Evolutionary conservation across 176 grass and related monocot species (phyloP).

Genomic region (Zea luxurians): DNA sequence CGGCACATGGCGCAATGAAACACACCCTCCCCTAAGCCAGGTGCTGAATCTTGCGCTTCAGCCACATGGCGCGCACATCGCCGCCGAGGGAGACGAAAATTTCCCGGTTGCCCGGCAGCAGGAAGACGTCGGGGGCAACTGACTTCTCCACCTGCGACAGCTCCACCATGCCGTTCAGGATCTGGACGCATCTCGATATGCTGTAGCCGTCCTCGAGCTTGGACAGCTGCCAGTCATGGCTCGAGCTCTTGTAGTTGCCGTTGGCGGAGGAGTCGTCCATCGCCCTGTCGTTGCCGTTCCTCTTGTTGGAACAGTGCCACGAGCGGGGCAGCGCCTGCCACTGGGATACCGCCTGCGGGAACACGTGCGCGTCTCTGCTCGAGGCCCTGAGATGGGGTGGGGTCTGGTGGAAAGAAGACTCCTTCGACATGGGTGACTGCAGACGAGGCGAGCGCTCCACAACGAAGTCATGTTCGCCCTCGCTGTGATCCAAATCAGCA

Average conservation of each 20-base stretch:
- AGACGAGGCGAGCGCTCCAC: conserved; percentile 52
- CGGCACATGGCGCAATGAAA: background rate
- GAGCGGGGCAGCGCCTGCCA: conserved; percentile 39
- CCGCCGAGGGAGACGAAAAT: conserved; percentile 60
- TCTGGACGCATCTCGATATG: conserved; percentile 60
- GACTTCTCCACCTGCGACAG: conserved; percentile 76
- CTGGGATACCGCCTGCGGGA: conserved; percentile 44
- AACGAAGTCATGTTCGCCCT: conserved; percentile 49
- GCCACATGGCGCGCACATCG: conserved; percentile 69
- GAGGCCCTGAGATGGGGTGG: conserved; percentile 48
- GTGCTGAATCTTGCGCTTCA: conserved; percentile 73
- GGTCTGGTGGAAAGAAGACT: conserved; percentile 69
- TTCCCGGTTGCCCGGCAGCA: conserved; percentile 56
- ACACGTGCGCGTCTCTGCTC: conserved; percentile 45
- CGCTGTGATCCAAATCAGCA: conserved; percentile 50
- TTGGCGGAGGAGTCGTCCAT: conserved; percentile 26
- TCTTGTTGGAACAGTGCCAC: conserved; percentile 52
- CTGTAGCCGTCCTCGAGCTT: conserved; percentile 60
- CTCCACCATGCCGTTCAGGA: conserved; percentile 67
- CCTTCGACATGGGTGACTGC: conserved; percentile 65
- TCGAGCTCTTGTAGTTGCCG: conserved; percentile 49
- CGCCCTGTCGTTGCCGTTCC: conserved; percentile 32
- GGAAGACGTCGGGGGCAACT: conserved; percentile 70
- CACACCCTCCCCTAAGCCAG: conserved; percentile 33
- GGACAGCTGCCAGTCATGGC: conserved; percentile 36